phyloP scores from a whole-genome alignment of 2,329 filamentous ascomycete genomes.

The Diaporthe sp. region DNA sequence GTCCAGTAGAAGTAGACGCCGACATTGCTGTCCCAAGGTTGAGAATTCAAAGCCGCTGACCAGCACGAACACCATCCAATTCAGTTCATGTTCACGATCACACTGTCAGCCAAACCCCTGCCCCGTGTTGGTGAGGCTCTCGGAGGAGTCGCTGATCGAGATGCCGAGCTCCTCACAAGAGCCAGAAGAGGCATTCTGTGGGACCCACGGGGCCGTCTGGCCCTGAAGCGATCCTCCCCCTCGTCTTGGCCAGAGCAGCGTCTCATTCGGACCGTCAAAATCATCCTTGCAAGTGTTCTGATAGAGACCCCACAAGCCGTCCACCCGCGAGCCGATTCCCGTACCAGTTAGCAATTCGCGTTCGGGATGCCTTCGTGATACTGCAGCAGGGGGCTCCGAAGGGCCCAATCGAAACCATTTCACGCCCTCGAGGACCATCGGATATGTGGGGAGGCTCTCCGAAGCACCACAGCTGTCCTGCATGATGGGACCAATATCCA shows the following conservation, averaged over 20 bases:
- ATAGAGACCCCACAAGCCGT: conserved; percentile 21
- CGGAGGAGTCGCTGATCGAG: not conserved
- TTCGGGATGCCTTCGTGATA: conserved; percentile 8
- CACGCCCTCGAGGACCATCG: not conserved
- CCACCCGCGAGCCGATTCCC: conserved; percentile 16
- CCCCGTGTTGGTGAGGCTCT: not conserved
- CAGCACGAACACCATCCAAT: not conserved
- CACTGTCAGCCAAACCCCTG: not conserved
- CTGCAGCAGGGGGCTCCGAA: not conserved
- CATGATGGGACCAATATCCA: not conserved
- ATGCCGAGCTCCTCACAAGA: not conserved
- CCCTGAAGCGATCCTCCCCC: not conserved
- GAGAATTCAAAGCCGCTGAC: not conserved
- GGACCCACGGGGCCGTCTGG: not conserved
- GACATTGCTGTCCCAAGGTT: not conserved
- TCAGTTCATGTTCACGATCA: not conserved
- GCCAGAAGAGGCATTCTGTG: conserved; percentile 11
- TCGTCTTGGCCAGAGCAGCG: conserved; percentile 14
- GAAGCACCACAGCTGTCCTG: not conserved
- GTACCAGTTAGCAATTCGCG: conserved; percentile 21
- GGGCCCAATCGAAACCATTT: not conserved
- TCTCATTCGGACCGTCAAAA: conserved; percentile 7
- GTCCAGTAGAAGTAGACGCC: not conserved
- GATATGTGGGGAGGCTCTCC: conserved; percentile 2
- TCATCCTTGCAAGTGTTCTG: conserved; percentile 7